Percentiles rank a stretch among this genome's conserved stretches.
These are phyloP conservation scores for Botrytis sinoallii DNA, from an alignment of 2,329 filamentous ascomycete species.

Conservation along the genomic window DNA sequence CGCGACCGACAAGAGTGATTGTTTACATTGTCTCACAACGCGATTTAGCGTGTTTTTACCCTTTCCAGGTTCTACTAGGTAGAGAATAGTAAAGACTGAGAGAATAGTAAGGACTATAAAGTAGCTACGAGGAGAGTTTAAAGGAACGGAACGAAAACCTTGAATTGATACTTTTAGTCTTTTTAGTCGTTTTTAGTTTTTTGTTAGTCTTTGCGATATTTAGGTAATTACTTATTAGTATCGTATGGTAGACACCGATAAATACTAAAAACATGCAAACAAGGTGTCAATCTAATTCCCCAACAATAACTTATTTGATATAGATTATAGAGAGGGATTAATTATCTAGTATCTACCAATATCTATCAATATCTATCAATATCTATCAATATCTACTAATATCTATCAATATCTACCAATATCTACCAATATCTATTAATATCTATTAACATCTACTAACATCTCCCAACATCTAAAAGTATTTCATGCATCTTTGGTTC, in stretches of 20 bases:
- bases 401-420: neutral
- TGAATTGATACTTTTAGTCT: neutral
- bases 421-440: neutral
- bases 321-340: no score
- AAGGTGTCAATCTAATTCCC: neutral
- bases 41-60: constrained; percentile 9
- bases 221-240: neutral
- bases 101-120: no score
- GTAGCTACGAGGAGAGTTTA: neutral
- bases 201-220: no score
- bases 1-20: neutral
- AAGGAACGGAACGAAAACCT: neutral
- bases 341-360: no score
- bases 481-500: neutral
- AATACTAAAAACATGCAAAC: neutral
- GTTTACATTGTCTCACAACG: constrained; percentile 8
- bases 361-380: no score
- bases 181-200: no score
- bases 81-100: neutral
- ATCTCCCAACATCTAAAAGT: no score
- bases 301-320: neutral
- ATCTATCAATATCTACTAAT: no score
- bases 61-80: neutral
- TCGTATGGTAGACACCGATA: neutral
- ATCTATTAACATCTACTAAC: no score